These are phyloP conservation scores for Corymbia maculata DNA, from an alignment of 345 rosid species.

Conservation along the genomic window DNA sequence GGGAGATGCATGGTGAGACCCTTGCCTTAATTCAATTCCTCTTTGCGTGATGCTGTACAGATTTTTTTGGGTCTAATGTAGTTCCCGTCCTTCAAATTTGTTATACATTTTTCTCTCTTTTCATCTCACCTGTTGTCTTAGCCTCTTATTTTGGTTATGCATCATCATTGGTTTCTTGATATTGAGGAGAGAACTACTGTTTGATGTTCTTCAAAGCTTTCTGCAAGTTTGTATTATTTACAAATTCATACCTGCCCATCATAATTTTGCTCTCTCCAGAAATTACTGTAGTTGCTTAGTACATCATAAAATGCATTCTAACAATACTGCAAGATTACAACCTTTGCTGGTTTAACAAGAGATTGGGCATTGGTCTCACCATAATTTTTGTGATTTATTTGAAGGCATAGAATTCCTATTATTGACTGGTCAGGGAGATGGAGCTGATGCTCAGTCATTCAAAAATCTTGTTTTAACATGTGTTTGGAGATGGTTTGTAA, in stretches of 20 bases:
- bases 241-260: not conserved
- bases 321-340: not conserved
- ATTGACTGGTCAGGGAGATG: not conserved
- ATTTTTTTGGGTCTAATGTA: not conserved
- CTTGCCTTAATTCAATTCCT: not conserved
- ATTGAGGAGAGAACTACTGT: not conserved
- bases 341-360: not conserved
- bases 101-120: not conserved
- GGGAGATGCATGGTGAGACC: slow-evolving; percentile 65
- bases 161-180: not conserved
- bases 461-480: not conserved
- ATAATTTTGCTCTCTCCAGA: not conserved
- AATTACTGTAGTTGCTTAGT: not conserved
- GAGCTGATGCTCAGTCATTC: not conserved
- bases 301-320: not conserved
- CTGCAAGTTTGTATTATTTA: not conserved
- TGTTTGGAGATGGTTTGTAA: not conserved
- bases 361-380: not conserved
- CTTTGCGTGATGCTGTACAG: not conserved
- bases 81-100: not conserved
- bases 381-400: not conserved
- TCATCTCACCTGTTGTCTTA: not conserved
- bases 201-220: not conserved
- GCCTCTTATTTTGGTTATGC: not conserved
- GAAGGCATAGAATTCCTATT: not conserved